Evolutionary conservation across 2,329 filamentous ascomycete genomes (phyloP), one percentile per base, ranked within the genome.

Genomic region (Golovinomyces cichoracearum): DNA sequence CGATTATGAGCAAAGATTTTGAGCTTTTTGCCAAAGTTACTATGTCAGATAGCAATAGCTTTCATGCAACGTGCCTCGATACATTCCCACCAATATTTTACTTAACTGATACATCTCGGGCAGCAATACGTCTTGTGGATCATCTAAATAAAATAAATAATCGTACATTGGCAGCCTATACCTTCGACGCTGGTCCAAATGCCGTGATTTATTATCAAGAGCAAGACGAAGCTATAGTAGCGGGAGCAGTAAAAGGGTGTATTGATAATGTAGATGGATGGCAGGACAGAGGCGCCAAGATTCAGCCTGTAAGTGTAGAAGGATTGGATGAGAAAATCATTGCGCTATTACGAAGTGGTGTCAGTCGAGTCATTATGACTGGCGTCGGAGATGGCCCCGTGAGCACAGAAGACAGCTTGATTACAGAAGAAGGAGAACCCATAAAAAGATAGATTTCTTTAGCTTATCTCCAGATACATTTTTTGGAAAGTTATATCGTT

Each of bases 11-110:
- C 53, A 74, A 74, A 57, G 82, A 98, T 65, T 98, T 98, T 65
- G 74, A 77, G 57, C 68, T 72, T 19, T 98, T 98, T 60, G 90
- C 80, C 22, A 77, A 83, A 62, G 73, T 94, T 53, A 93, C 90
- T 15, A 98, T 94, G 86, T 80, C 78, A 63, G 90, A 98, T 63
- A 92, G 82, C 61, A 98, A 98, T 68, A 83, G 78, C 51, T 98
- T 98, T 76, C 90, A 98, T 64, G 83, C 90, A 33, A 84, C 80
- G 50, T 95, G 90, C 63, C 69, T 92, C 57, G 90, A 98, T 63
- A 95, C 90, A 1, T 85, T 84, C 66, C 90, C 92, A 41, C 90
- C 92, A 17, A 98, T 98, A 61, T 94, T 93, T 66, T 98, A 98
- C 70, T 78, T 98, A 71, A 98, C 94, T 65, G 90, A 98, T 62